Base-by-base conservation (phyloP, 2,329 filamentous ascomycete species). In the Arthrobotrys sinensis region DNA sequence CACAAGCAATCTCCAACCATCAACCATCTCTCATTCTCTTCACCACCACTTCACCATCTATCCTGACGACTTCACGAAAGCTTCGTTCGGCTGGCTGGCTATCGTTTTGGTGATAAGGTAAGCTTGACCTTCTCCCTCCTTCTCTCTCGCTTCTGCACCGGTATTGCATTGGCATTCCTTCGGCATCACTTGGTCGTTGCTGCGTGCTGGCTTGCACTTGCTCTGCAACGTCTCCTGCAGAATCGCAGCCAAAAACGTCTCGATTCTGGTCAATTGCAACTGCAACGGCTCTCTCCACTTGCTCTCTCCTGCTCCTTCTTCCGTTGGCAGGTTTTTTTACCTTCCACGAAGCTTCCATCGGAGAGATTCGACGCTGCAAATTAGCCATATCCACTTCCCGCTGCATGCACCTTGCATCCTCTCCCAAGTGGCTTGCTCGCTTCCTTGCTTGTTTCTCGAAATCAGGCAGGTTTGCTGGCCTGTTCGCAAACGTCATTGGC, bases 41-140 rank as follows among this genome's bases (percentile, higher is more conserved):
- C 36, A 24, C 53, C 53, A 53, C 28, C 48, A 53, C 12, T 19
- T 40, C 40, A 14, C 36, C 38, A n/a, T 57, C 36, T 66, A 38
- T 16, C 57, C 46, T 21, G n/a, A 40, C 52, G 55, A 43, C 55
- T 60, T 60, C 53, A 40, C 53, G 53, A 43, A 43, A 11, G 36
- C 19, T 38, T 64, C 57, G 65, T 70, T 57, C 48, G 65, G 72
- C 65, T 64, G 48, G 72, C 55, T 76, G 55, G 46, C 7, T 76
- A 50, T 40, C 52, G 52, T 52, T 53, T 53, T 76, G 72, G 72
- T 76, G 72, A 76, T 65, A 64, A 76, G 72, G 72, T 76, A 76
- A 19, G 72, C 48, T 55, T 19, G 45, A 46, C 36, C 40, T n/a
- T 32, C 36, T 21, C 28, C 19, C 34, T 40, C 16, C 52, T 12